A percentile compares a stretch with the other conserved stretches of the same genome.
phyloP scores from a whole-genome alignment of 129 eudicot genomes.

The Saussurea involucrata region DNA sequence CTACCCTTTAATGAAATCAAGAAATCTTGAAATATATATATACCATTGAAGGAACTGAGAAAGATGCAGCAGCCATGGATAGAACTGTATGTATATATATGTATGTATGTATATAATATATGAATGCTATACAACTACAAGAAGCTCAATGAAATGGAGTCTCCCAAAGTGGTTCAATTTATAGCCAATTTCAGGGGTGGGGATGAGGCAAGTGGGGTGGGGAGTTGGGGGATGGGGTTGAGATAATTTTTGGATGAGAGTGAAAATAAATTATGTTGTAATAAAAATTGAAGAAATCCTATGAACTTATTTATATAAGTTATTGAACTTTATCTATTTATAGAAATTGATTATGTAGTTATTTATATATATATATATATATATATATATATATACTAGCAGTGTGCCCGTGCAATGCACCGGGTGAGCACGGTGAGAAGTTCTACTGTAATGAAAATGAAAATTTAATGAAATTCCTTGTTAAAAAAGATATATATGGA shows the following conservation, averaged over 20 bases:
- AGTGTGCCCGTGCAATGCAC: no score
- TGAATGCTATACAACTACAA: slow-evolving; percentile 22
- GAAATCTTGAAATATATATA: background rate
- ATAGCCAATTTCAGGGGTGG: slow-evolving; percentile 21
- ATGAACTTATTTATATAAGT: no score
- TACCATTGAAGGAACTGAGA: slow-evolving; percentile 89
- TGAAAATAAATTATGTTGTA: slow-evolving; percentile 1
- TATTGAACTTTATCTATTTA: no score
- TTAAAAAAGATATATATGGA: no score
- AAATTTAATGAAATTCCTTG: no score
- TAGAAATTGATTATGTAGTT: no score
- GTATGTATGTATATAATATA: background rate
- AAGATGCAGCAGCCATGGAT: slow-evolving; percentile 88
- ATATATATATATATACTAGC: no score
- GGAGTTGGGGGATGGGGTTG: slow-evolving; percentile 22
- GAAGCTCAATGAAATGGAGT: slow-evolving; percentile 26
- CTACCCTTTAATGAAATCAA: background rate
- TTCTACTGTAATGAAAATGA: no score
- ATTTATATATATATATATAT: no score
- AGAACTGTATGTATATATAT: slow-evolving; percentile 32
- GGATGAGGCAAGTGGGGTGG: background rate
- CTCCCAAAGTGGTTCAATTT: slow-evolving; percentile 35
- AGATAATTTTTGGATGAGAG: slow-evolving; percentile 15
- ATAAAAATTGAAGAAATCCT: no score
- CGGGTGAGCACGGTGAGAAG: no score